Base-by-base conservation (phyloP, 208 protist species). In the Leishmania aethiopica region DNA sequence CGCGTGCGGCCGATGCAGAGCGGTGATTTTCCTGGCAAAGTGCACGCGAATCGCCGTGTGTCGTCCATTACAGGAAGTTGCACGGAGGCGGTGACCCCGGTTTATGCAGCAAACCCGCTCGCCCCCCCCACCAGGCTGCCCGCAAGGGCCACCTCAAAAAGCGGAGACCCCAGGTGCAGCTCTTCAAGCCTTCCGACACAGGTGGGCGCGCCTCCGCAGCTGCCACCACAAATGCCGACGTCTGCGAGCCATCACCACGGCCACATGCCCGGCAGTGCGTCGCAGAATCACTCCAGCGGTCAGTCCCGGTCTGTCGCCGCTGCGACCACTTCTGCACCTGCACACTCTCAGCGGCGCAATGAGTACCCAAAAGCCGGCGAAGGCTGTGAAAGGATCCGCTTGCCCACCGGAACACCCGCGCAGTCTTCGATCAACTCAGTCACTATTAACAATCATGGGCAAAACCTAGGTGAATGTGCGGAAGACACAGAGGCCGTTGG, bases 361-460 rank as follows among this genome's bases (percentile, higher is more conserved):
- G 59, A 62, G 25, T 75, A 85, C 84, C 84, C 80, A 92, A 92
- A 92, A 81, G 79, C 53, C 75, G 77, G 72, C 88, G 90, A 92
- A 90, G 88, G 51, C 88, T 90, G 88, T 86, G 73, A 85, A 76
- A 87, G 78, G 83, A 86, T 77, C 81, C 79, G 86, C 60, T 64
- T 74, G 86, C 90, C 88, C 88, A 72, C 70, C 87, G 83, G 80
- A 80, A 88, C 78, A 88, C 88, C 84, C 82, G 73, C 77, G 76
- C 90, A 91, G 88, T 88, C 86, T 93, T 93, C 90, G 90, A 86
- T 66, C 75, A 53, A 59, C 74, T 51, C 71, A 86, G 57, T 64
- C 57, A 25, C 32, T 47, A 47, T 45, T 6, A 62, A 51, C 53
- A 45, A 51, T 49, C 0, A 67, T n/a, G 75, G 57, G 75, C 75